phyloP scores from a whole-genome alignment of 495 filamentous ascomycete genomes.

The Penicillium turbatum region DNA sequence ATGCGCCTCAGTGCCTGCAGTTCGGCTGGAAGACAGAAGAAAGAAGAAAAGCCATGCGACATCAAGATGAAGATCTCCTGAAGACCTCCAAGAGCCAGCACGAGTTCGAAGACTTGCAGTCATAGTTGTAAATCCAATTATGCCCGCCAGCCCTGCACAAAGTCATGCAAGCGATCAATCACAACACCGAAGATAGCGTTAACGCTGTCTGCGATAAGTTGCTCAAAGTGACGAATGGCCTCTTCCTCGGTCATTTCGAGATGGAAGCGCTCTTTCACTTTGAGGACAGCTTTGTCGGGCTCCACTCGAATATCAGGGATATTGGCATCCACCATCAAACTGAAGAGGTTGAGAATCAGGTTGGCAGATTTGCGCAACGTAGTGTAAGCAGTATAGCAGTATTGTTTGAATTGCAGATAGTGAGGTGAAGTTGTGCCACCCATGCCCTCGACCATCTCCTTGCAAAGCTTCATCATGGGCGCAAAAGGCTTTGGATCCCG shows the following conservation, averaged over 20 bases:
- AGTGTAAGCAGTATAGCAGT: constrained; percentile 93
- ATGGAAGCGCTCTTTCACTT: constrained; percentile 92
- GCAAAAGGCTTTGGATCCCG: constrained; percentile 97
- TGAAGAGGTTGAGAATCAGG: constrained; percentile 93
- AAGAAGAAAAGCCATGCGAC: neutral
- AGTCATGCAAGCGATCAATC: constrained; percentile 90
- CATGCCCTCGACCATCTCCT: constrained; percentile 99
- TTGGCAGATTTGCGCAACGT: constrained; percentile 84
- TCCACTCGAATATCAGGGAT: constrained; percentile 92
- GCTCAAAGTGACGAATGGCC: constrained; percentile 79
- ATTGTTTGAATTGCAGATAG: constrained; percentile 84
- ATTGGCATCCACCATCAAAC: constrained; percentile 94
- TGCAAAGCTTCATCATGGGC: constrained; percentile 91
- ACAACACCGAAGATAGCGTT: constrained; percentile 86
- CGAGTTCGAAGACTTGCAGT: neutral
- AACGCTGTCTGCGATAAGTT: constrained; percentile 81
- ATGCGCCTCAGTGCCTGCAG: neutral
- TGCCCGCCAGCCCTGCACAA: constrained; percentile 85
- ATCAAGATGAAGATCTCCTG: neutral
- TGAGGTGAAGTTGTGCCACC: constrained; percentile 74
- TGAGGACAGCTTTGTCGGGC: constrained; percentile 86
- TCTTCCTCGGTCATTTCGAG: constrained; percentile 92
- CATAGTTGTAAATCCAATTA: constrained; percentile 29
- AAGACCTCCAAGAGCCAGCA: neutral
- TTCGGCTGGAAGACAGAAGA: neutral